Conservation (phyloP, 768 basidiomycete genomes). For the Collybia nuda region DNA sequence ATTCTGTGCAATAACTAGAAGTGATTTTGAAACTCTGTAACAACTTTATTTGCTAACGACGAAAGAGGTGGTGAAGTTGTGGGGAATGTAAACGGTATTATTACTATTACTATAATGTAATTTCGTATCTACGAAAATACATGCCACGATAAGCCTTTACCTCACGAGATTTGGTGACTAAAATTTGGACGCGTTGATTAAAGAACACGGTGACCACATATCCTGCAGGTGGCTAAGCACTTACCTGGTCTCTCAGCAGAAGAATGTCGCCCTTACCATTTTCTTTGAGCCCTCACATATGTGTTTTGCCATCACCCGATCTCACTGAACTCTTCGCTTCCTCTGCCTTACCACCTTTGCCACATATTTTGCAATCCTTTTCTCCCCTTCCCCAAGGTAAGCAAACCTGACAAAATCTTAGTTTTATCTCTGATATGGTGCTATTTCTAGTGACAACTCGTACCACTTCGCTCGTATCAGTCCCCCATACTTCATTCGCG, state of each 20-base stretch:
- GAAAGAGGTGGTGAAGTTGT: too few relatives aligned
- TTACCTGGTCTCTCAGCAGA: neutral
- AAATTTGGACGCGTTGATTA: too few relatives aligned
- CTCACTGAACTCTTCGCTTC: conserved; percentile 57
- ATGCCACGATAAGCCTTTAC: too few relatives aligned
- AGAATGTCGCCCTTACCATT: conserved; percentile 59
- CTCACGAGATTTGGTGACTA: too few relatives aligned
- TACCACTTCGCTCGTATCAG: conserved; percentile 68
- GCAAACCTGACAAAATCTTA: conserved; percentile 12
- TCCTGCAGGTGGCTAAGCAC: neutral
- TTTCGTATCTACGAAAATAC: too few relatives aligned
- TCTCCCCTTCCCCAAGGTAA: conserved; percentile 80
- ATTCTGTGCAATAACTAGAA: too few relatives aligned
- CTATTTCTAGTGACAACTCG: conserved; percentile 66
- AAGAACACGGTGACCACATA: neutral
- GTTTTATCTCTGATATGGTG: conserved; percentile 3
- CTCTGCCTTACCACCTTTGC: conserved; percentile 65
- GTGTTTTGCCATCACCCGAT: conserved; percentile 71
- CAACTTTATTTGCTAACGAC: too few relatives aligned
- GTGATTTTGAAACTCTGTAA: too few relatives aligned
- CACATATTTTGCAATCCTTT: conserved; percentile 79
- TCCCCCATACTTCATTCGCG: conserved; percentile 70
- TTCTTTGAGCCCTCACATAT: conserved; percentile 82
- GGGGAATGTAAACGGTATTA: too few relatives aligned
- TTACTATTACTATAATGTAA: too few relatives aligned